Base-by-base conservation (phyloP, 2,329 filamentous ascomycete genomes). In the Pezicula neosporulosa region DNA sequence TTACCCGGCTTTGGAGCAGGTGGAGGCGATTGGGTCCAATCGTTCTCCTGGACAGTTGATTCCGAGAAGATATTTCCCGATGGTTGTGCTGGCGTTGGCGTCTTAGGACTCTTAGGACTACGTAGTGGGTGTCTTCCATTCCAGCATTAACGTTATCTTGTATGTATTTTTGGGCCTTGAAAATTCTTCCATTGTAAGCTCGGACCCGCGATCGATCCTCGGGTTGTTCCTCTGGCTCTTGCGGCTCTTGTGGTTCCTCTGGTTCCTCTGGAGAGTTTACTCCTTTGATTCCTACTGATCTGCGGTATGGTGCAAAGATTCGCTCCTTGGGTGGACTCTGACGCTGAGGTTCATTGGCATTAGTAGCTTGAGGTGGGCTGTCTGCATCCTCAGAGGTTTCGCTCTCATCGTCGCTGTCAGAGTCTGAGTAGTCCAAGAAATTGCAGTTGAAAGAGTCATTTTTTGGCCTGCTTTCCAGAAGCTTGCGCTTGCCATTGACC, bases 21-120 rank as follows among this genome's bases (percentile, higher is more conserved):
- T 35, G 47, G 47, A 9, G 47, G 47, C 13, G 21, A 41, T 33
- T 48, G 47, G 8, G 47, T 48, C 47, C 47, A 48, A 18, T 48
- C 28, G 8, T 41, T 33, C 10, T 24, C 16, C 18, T 42, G 47
- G 27, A 48, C 24, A n/a, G 47, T 37, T 30, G 47, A 42, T 13
- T 44, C 39, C 13, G 18, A 18, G 3, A 24, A 33, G 9, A 33
- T 33, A 13, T 33, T 42, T 13, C 24, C 39, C 3, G 16, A 19
- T 47, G 33, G n/a, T 28, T 4, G 24, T 15, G 24, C 28, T 24
- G 36, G 13, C n/a, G n/a, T 10, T 30, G 24, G 13, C 9, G 21
- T 48, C 35, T 47, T n/a, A 16, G 35, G 13, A 37, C 21, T 24
- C 27, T 12, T 21, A 21, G 42, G 42, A 27, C 13, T 44, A 30